Conservation (phyloP, 2,329 filamentous ascomycete genomes). For the Stylonectria norvegica region DNA sequence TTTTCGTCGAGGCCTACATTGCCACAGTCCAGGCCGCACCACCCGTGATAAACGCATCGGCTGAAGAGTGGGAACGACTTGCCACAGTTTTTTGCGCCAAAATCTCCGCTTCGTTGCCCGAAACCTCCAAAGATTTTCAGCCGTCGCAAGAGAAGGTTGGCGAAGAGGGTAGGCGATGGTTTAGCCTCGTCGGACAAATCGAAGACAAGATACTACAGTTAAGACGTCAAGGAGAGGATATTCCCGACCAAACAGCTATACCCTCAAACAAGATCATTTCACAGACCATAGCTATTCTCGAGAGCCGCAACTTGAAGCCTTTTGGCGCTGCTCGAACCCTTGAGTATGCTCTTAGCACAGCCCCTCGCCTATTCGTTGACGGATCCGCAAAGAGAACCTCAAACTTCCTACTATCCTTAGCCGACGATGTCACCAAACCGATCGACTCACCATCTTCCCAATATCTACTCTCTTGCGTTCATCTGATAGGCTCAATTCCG, state of each 20-base stretch:
- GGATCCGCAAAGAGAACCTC: constrained; percentile 36
- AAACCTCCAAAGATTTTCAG: constrained; percentile 73
- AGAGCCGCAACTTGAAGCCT: constrained; percentile 53
- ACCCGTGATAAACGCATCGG: constrained; percentile 46
- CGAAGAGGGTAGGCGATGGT: constrained; percentile 65
- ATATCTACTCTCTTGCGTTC: constrained; percentile 63
- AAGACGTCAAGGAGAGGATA: constrained; percentile 1
- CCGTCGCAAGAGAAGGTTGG: constrained; percentile 68
- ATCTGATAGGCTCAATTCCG: constrained; percentile 47
- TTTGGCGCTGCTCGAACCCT: constrained; percentile 52
- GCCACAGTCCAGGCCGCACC: constrained; percentile 41
- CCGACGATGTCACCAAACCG: constrained; percentile 56
- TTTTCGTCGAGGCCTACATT: constrained; percentile 48
- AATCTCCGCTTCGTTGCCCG: constrained; percentile 73
- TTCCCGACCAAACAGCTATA: constrained; percentile 28
- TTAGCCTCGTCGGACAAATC: constrained; percentile 52
- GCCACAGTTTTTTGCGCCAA: constrained; percentile 59
- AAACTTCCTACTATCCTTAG: constrained; percentile 45
- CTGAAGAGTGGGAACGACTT: constrained; percentile 60
- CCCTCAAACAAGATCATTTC: constrained; percentile 32
- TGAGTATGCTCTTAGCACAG: constrained; percentile 35
- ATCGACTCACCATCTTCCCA: constrained; percentile 66
- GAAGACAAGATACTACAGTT: constrained; percentile 31
- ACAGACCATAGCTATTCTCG: constrained; percentile 41
- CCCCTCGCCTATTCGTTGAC: constrained; percentile 40